phyloP scores from a whole-genome alignment of 257 asterid species.

The Vinca minor region DNA sequence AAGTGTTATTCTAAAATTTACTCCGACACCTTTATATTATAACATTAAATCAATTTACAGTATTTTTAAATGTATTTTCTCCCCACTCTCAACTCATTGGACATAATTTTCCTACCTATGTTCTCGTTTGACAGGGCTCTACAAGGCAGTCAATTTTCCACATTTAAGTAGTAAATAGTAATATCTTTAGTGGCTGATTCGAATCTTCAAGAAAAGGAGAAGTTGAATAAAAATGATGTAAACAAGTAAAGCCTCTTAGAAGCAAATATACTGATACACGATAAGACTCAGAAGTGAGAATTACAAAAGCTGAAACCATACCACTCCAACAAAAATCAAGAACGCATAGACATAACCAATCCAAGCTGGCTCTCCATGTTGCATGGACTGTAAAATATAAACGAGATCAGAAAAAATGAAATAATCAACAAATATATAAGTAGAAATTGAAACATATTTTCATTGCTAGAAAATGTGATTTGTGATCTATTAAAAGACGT shows the following conservation, averaged over 20 bases:
- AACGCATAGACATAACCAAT: slow-evolving; percentile 91
- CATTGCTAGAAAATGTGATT: not conserved
- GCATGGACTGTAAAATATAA: slow-evolving; percentile 66
- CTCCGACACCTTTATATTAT: not conserved
- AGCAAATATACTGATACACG: not conserved
- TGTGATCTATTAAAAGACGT: too few species aligned
- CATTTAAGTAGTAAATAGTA: not conserved
- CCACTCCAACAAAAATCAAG: slow-evolving; percentile 89
- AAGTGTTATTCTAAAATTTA: not conserved
- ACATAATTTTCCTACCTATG: not conserved
- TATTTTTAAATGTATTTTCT: not conserved
- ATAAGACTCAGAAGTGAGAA: not conserved
- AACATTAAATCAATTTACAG: not conserved
- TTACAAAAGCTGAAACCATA: slow-evolving; percentile 28
- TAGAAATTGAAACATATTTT: not conserved
- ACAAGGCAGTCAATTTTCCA: not conserved
- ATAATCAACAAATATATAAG: not conserved
- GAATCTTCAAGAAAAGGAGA: not conserved
- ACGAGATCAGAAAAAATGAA: slow-evolving; percentile 3
- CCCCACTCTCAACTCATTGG: not conserved
- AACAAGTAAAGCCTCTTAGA: not conserved
- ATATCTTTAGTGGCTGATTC: not conserved
- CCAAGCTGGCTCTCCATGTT: slow-evolving; percentile 97
- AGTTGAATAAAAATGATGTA: not conserved
- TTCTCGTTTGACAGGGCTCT: not conserved